Evolutionary conservation across 768 basidiomycete species (phyloP).

Genomic region (Serpula lacrymans): DNA sequence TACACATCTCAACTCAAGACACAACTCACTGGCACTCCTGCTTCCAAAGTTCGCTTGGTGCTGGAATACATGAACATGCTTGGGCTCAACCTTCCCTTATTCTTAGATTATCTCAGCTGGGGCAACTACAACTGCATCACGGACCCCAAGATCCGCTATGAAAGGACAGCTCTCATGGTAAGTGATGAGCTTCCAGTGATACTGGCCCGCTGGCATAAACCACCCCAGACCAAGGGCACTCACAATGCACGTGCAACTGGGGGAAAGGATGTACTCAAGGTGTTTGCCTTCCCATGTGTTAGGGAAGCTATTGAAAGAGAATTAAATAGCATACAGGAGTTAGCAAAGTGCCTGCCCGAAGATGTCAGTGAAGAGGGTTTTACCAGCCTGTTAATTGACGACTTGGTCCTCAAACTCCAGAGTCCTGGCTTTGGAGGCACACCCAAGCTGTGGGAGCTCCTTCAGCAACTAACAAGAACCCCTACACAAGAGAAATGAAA

Average conservation of each 20-base stretch:
- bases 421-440: slow-evolving; percentile 1
- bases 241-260: slow-evolving; percentile 13
- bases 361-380: slow-evolving; percentile 10
- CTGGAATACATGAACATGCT: slow-evolving; percentile 7
- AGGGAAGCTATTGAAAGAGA: slow-evolving; percentile 12
- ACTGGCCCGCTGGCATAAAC: slow-evolving; percentile 23
- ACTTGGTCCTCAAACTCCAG: slow-evolving; percentile 1
- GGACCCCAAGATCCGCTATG: slow-evolving; percentile 19
- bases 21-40: too few relatives aligned
- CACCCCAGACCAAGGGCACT: slow-evolving; percentile 13
- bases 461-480: slow-evolving; percentile 7
- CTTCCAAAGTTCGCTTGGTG: too few relatives aligned
- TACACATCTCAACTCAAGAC: too few relatives aligned
- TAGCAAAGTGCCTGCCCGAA: slow-evolving; percentile 9
- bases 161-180: slow-evolving; percentile 18
- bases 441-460: slow-evolving; percentile 12
- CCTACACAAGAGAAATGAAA: slow-evolving; percentile 10
- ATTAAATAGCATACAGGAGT: slow-evolving; percentile 8
- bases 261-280: slow-evolving; percentile 12
- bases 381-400: slow-evolving; percentile 9
- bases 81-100: slow-evolving; percentile 19
- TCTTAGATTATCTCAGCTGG: slow-evolving; percentile 33
- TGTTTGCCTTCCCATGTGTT: slow-evolving; percentile 19
- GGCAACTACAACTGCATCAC: slow-evolving; percentile 21
- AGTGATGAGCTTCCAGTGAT: slow-evolving; percentile 21